These are phyloP conservation scores for Cladosporium sphaerospermum DNA, from an alignment of 2,329 filamentous ascomycete species.

Conservation along the genomic window DNA sequence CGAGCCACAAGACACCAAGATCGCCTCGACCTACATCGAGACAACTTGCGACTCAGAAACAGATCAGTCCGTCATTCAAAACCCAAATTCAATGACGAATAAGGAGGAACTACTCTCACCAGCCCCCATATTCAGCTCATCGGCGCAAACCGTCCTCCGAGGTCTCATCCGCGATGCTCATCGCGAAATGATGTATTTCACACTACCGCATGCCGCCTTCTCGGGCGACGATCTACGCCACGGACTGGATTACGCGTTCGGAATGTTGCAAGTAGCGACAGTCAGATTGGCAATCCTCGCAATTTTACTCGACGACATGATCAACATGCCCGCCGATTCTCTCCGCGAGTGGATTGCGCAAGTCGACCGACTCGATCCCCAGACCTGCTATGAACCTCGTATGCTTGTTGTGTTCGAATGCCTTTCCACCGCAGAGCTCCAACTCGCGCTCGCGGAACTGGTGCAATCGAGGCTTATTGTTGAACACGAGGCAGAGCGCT, in stretches of 20 bases:
- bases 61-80: background rate
- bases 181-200: constrained; percentile 5
- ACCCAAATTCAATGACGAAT: background rate
- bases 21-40: background rate
- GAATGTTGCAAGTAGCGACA: background rate
- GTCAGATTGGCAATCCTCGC: background rate
- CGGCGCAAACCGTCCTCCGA: background rate
- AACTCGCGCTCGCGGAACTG: background rate
- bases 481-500: background rate
- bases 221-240: background rate
- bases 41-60: background rate
- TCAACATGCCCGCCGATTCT: background rate
- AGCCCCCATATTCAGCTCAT: background rate
- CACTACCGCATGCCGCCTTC: background rate
- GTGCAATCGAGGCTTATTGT: background rate
- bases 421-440: background rate
- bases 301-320: background rate
- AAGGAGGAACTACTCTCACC: background rate
- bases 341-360: background rate
- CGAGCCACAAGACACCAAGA: background rate
- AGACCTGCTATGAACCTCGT: background rate
- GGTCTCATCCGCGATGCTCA: constrained; percentile 3
- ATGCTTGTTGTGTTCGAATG: constrained; percentile 2
- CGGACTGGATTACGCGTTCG: background rate
- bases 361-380: background rate